Evolutionary conservation across 2,329 filamentous ascomycete genomes (phyloP).

Genomic region (Colletotrichum sansevieriae): DNA sequence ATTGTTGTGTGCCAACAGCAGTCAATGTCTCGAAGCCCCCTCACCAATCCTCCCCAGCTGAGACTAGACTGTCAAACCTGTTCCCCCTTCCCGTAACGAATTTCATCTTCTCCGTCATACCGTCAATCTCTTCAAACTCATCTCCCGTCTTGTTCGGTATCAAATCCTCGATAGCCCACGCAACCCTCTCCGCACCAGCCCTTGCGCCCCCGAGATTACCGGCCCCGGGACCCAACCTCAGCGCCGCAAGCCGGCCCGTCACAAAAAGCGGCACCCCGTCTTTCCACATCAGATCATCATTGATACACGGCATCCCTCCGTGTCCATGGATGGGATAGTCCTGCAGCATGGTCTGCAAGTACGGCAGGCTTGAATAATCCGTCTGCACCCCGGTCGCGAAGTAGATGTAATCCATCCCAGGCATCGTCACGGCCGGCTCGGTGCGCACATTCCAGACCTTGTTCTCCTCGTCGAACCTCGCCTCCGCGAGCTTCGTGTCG

Average conservation of each 20-base stretch:
- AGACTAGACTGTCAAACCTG: constrained; percentile 29
- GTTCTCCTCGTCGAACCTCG: constrained; percentile 62
- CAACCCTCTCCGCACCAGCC: constrained; percentile 78
- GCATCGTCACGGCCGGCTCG: constrained; percentile 66
- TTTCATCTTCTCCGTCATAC: constrained; percentile 38
- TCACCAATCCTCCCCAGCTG: constrained; percentile 33
- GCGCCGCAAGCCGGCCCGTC: constrained; percentile 74
- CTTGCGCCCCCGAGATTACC: constrained; percentile 81
- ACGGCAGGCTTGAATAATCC: constrained; percentile 71
- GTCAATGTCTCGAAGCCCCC: too few species aligned
- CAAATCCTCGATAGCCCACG: constrained; percentile 76
- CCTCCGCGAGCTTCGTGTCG: constrained; percentile 67
- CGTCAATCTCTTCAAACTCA: constrained; percentile 23
- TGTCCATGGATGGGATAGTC: constrained; percentile 72
- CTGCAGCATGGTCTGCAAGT: constrained; percentile 69
- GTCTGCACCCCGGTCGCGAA: constrained; percentile 80
- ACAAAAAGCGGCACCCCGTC: constrained; percentile 80
- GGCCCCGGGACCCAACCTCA: constrained; percentile 79
- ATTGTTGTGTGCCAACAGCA: too few species aligned
- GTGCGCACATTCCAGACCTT: constrained; percentile 60
- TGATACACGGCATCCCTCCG: constrained; percentile 79
- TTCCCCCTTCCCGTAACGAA: constrained; percentile 41
- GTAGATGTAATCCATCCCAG: constrained; percentile 76
- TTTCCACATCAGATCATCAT: constrained; percentile 81
- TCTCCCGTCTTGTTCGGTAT: constrained; percentile 47